Conservation (phyloP, 2,329 filamentous ascomycete genomes). For the Ascochyta pisi region DNA sequence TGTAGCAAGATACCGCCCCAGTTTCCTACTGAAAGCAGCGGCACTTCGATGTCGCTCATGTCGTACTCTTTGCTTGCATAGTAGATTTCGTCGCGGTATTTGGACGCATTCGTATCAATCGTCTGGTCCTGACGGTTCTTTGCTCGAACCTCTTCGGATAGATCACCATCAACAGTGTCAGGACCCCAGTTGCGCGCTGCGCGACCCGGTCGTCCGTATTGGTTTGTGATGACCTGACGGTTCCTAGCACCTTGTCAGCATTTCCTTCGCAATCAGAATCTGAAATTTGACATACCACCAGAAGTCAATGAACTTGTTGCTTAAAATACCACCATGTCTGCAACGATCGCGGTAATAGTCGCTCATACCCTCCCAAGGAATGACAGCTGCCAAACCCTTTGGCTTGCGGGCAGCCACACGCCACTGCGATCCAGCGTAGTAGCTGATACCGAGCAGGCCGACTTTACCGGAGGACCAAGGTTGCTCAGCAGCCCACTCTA, state of each 20-base stretch:
- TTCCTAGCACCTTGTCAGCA: slow-evolving; percentile 58
- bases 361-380: slow-evolving; percentile 64
- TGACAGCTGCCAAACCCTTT: slow-evolving; percentile 59
- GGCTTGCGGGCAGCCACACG: slow-evolving; percentile 60
- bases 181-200: slow-evolving; percentile 61
- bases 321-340: slow-evolving; percentile 50
- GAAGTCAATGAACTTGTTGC: slow-evolving; percentile 53
- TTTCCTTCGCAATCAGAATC: background rate
- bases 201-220: slow-evolving; percentile 67
- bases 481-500: slow-evolving; percentile 61
- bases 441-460: slow-evolving; percentile 59
- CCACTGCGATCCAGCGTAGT: slow-evolving; percentile 63
- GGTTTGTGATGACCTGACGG: slow-evolving; percentile 69
- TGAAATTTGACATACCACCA: slow-evolving; percentile 59
- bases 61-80: slow-evolving; percentile 71
- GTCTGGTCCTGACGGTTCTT: slow-evolving; percentile 54
- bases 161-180: slow-evolving; percentile 65
- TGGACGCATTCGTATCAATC: slow-evolving; percentile 50
- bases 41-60: slow-evolving; percentile 70
- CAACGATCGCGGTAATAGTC: slow-evolving; percentile 60
- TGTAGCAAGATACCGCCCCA: slow-evolving; percentile 76
- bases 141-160: slow-evolving; percentile 60
- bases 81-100: slow-evolving; percentile 68
- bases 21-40: slow-evolving; percentile 71
- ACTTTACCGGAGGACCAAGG: slow-evolving; percentile 60